phyloP scores from a whole-genome alignment of 2,329 filamentous ascomycete genomes.

The Aspergillus floridensis region DNA sequence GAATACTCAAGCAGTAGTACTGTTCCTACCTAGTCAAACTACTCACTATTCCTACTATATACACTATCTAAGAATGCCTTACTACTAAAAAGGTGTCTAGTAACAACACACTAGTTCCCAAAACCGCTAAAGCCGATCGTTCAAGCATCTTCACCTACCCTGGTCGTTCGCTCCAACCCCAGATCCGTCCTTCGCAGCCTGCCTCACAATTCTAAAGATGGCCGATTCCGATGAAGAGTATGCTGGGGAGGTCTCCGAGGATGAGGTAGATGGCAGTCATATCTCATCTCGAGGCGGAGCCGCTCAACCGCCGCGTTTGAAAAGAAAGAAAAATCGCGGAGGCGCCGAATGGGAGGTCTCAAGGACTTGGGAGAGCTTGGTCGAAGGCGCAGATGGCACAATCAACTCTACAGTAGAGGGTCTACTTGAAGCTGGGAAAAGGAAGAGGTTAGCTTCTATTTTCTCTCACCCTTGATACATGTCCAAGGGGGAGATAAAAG shows the following conservation, averaged over 20 bases:
- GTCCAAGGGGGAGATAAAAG: neutral
- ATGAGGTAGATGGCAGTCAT: conserved; percentile 40
- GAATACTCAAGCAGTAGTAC: neutral
- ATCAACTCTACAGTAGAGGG: conserved; percentile 70
- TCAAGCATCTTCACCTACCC: neutral
- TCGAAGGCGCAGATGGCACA: conserved; percentile 75
- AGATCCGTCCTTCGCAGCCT: neutral
- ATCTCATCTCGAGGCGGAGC: conserved; percentile 29
- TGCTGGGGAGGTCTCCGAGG: conserved; percentile 49
- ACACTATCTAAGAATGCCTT: no score
- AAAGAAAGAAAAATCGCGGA: conserved; percentile 40
- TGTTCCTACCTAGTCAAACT: no score
- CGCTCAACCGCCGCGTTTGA: conserved; percentile 27
- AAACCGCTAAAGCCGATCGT: neutral
- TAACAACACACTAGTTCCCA: neutral
- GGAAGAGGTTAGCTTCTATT: conserved; percentile 55
- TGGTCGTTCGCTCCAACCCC: neutral
- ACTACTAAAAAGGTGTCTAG: neutral
- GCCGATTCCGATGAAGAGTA: conserved; percentile 54
- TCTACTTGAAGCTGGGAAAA: conserved; percentile 76
- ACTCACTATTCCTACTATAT: no score
- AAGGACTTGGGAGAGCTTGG: conserved; percentile 63
- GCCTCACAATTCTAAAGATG: conserved; percentile 27
- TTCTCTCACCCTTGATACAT: neutral
- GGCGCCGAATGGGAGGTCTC: conserved; percentile 48